Conservation (phyloP, 495 filamentous ascomycete species). For the Lophiotrema nucula region DNA sequence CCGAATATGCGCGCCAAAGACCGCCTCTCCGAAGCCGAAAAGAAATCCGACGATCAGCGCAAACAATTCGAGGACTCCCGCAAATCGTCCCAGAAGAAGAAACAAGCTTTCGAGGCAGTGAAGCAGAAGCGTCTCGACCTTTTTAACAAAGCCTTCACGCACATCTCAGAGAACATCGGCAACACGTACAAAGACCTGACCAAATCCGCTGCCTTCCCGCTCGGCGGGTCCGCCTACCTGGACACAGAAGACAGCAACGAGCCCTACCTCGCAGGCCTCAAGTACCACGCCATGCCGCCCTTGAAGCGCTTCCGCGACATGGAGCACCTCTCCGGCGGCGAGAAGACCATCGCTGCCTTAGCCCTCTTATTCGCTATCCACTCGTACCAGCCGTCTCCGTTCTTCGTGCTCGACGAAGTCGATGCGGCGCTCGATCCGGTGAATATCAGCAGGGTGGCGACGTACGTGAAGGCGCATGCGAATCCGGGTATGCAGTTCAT, state of each 20-base stretch:
- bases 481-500: conserved; percentile 99
- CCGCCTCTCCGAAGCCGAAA: conserved; percentile 80
- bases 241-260: conserved; percentile 88
- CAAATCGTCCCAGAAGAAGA: conserved; percentile 66
- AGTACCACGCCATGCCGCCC: conserved; percentile 98
- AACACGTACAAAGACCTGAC: conserved; percentile 95
- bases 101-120: conserved; percentile 76
- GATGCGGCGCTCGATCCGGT: conserved; percentile 96
- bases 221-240: conserved; percentile 92
- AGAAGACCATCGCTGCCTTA: conserved; percentile 98
- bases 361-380: conserved; percentile 95
- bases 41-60: conserved; percentile 79
- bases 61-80: conserved; percentile 85
- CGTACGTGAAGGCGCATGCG: conserved; percentile 90
- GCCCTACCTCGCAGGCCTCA: conserved; percentile 90
- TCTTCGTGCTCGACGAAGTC: conserved; percentile 98
- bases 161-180: conserved; percentile 92
- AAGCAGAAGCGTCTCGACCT: conserved; percentile 82
- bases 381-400: conserved; percentile 87
- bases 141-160: conserved; percentile 90
- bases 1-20: conserved; percentile 96
- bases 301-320: conserved; percentile 98
- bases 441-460: conserved; percentile 91
- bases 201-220: conserved; percentile 73
- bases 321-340: conserved; percentile 95